phyloP scores from a whole-genome alignment of 345 rosid species.

The Gossypium stocksii region DNA sequence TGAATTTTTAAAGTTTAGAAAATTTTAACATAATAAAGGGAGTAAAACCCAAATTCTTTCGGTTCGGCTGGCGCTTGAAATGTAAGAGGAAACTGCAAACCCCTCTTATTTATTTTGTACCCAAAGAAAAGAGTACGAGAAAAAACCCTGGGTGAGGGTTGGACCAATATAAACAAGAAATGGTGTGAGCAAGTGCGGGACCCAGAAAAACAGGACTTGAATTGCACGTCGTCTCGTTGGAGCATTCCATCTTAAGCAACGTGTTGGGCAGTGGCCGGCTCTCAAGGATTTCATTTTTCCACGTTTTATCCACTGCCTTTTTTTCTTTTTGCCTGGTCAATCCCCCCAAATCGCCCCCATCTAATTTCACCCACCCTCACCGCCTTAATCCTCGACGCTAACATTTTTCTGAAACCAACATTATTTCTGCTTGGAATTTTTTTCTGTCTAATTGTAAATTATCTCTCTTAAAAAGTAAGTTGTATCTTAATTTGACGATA shows the following conservation, averaged over 20 bases:
- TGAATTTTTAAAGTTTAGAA: too few species aligned
- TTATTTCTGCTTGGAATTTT: too few species aligned
- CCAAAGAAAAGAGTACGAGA: too few species aligned
- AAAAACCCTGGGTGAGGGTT: background rate
- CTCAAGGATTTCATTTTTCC: slow-evolving; percentile 2
- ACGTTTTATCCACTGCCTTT: background rate
- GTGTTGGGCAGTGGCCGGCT: slow-evolving; percentile 4
- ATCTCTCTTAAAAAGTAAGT: too few species aligned
- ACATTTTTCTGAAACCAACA: background rate
- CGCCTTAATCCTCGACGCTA: background rate
- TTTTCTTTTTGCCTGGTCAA: background rate
- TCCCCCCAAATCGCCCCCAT: too few species aligned
- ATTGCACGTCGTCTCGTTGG: slow-evolving; percentile 16
- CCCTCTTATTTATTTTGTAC: too few species aligned
- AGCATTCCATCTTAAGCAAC: slow-evolving; percentile 15
- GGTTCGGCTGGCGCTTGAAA: background rate
- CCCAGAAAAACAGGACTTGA: slow-evolving; percentile 8
- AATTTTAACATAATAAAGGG: too few species aligned
- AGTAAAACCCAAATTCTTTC: too few species aligned
- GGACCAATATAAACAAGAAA: background rate
- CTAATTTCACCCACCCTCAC: background rate
- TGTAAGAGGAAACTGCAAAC: too few species aligned
- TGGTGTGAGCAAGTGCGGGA: background rate
- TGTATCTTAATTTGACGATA: too few species aligned
- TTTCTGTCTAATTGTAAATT: too few species aligned